Conservation (phyloP, 345 rosid species). For the Turnera subulata region DNA sequence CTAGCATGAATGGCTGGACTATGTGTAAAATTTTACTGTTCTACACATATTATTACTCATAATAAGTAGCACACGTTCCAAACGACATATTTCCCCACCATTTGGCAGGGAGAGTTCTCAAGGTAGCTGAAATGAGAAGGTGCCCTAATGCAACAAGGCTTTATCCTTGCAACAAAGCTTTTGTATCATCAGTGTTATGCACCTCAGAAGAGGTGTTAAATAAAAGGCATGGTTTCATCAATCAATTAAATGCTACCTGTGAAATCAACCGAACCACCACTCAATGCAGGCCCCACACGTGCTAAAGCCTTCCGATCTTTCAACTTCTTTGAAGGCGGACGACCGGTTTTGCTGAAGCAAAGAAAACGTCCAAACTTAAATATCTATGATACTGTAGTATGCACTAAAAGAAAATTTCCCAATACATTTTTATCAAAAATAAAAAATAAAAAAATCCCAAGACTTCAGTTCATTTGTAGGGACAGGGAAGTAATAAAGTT, state of each 20-base stretch:
- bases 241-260: constrained; percentile 43
- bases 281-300: constrained; percentile 46
- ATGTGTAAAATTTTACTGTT: neutral
- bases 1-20: constrained; percentile 8
- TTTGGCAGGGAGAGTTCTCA: neutral
- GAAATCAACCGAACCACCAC: constrained; percentile 47
- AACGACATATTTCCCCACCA: neutral
- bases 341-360: constrained; percentile 72
- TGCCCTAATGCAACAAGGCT: neutral
- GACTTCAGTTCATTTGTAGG: neutral
- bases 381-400: too few species aligned
- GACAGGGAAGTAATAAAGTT: neutral
- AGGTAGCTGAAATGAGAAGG: neutral
- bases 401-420: neutral
- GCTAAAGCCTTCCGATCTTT: constrained; percentile 67
- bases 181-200: neutral
- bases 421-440: too few species aligned
- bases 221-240: constrained; percentile 2
- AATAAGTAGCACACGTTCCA: neutral
- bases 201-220: neutral
- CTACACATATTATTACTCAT: neutral
- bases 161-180: neutral
- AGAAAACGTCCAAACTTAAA: constrained; percentile 12
- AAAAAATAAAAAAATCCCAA: neutral
- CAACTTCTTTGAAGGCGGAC: constrained; percentile 76